Percentiles rank a stretch among this genome's conserved stretches.
These are phyloP conservation scores for Gleditsia sinensis DNA, from an alignment of 306 rosid genomes.

Conservation along the genomic window DNA sequence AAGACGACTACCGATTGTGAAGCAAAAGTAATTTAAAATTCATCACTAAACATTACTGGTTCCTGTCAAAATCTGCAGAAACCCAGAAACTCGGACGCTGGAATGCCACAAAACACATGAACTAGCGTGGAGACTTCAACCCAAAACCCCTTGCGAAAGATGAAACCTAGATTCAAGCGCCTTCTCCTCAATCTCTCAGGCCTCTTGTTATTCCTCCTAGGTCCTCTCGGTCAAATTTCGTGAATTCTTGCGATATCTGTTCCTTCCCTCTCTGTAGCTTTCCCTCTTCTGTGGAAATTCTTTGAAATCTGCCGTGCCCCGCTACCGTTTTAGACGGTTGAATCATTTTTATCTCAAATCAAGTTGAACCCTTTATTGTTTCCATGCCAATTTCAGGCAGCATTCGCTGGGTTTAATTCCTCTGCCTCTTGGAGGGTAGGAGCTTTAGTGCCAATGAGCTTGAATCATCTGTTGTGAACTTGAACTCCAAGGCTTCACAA, in stretches of 20 bases:
- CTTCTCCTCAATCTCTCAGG: constrained; percentile 52
- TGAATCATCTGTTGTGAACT: constrained; percentile 33
- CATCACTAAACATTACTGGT: no score
- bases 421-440: constrained; percentile 7
- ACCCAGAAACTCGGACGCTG: constrained; percentile 18
- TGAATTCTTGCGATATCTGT: not conserved
- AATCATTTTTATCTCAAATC: constrained; percentile 48
- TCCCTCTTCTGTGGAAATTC: constrained; percentile 59
- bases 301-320: constrained; percentile 66
- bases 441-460: constrained; percentile 31
- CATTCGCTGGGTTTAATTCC: constrained; percentile 50
- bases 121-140: constrained; percentile 36
- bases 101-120: not conserved
- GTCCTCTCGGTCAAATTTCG: constrained; percentile 15
- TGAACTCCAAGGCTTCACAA: constrained; percentile 35
- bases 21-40: no score
- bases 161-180: constrained; percentile 62
- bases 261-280: constrained; percentile 33
- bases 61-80: no score
- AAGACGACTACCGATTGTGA: no score
- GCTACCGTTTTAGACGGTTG: constrained; percentile 57
- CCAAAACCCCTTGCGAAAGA: constrained; percentile 55
- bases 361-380: constrained; percentile 48
- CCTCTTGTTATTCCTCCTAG: constrained; percentile 56
- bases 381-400: constrained; percentile 57